These are phyloP conservation scores for Meira miltonrushii DNA, from an alignment of 1,284 basidiomycete species.

Conservation along the genomic window DNA sequence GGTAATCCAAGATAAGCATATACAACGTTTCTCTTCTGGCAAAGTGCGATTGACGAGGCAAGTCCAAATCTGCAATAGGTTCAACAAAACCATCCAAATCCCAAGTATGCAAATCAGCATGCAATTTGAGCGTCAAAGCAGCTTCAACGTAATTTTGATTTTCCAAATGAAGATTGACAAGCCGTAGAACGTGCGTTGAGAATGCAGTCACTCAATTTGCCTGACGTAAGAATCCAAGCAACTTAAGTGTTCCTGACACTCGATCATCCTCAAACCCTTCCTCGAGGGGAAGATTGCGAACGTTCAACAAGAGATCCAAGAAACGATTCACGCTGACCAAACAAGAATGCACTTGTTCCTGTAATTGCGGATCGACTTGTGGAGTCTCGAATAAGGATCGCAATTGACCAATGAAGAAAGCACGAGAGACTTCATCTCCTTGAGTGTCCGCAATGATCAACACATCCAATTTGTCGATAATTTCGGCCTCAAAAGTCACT, in stretches of 20 bases:
- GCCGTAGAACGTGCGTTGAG: constrained; percentile 42
- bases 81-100: constrained; percentile 67
- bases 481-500: constrained; percentile 88
- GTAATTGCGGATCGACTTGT: constrained; percentile 71
- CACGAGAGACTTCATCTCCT: constrained; percentile 79
- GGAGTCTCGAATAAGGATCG: constrained; percentile 78
- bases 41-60: constrained; percentile 89
- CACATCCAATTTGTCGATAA: constrained; percentile 90
- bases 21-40: constrained; percentile 70
- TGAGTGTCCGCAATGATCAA: constrained; percentile 83
- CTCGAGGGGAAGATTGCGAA: constrained; percentile 66
- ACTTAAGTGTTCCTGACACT: constrained; percentile 78
- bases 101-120: constrained; percentile 91
- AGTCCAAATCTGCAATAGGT: constrained; percentile 59
- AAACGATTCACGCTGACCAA: constrained; percentile 86
- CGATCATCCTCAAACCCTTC: constrained; percentile 66
- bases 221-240: constrained; percentile 46
- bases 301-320: constrained; percentile 82
- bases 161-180: constrained; percentile 62
- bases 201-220: constrained; percentile 44
- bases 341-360: constrained; percentile 72
- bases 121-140: constrained; percentile 75
- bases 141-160: constrained; percentile 87
- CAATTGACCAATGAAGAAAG: constrained; percentile 90
- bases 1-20: constrained; percentile 53